Evolutionary conservation across 805 yeast species (phyloP).

Genomic region (Zygosaccharomyces pseudorouxii): DNA sequence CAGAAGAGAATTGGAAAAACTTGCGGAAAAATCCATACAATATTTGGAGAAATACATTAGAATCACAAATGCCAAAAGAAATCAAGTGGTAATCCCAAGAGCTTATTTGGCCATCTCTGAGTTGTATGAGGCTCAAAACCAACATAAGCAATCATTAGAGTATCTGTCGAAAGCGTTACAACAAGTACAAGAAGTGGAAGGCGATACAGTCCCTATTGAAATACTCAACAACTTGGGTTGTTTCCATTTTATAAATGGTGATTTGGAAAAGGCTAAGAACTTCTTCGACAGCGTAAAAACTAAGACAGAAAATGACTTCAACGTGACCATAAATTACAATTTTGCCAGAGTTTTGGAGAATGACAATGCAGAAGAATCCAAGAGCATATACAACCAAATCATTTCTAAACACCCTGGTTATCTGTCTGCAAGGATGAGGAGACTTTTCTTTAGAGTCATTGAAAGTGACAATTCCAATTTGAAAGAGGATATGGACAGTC

Average conservation of each 20-base stretch:
- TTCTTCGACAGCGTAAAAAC: conserved; percentile 47
- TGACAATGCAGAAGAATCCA: conserved; percentile 27
- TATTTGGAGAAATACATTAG: conserved; percentile 67
- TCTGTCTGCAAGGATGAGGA: conserved; percentile 68
- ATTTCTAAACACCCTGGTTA: conserved; percentile 61
- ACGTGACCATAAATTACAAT: conserved; percentile 58
- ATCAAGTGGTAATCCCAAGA: conserved; percentile 56
- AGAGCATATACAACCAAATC: conserved; percentile 48
- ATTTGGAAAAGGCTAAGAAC: conserved; percentile 51
- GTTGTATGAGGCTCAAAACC: conserved; percentile 62
- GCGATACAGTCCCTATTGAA: conserved; percentile 45
- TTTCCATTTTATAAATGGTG: conserved; percentile 62
- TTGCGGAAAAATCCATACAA: conserved; percentile 50
- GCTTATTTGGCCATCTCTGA: conserved; percentile 67
- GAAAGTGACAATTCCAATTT: conserved; percentile 30
- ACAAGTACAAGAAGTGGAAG: conserved; percentile 36
- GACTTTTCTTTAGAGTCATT: conserved; percentile 55
- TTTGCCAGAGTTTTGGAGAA: conserved; percentile 69
- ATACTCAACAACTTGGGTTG: conserved; percentile 83
- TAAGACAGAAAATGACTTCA: conserved; percentile 27
- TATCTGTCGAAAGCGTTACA: conserved; percentile 60
- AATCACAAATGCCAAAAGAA: conserved; percentile 47
- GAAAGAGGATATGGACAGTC: conserved; percentile 38
- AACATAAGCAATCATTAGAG: conserved; percentile 57
- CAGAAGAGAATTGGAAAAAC: conserved; percentile 16